Conservation (phyloP, 352 stramenopile genomes). For the Saprolegnia diclina region DNA sequence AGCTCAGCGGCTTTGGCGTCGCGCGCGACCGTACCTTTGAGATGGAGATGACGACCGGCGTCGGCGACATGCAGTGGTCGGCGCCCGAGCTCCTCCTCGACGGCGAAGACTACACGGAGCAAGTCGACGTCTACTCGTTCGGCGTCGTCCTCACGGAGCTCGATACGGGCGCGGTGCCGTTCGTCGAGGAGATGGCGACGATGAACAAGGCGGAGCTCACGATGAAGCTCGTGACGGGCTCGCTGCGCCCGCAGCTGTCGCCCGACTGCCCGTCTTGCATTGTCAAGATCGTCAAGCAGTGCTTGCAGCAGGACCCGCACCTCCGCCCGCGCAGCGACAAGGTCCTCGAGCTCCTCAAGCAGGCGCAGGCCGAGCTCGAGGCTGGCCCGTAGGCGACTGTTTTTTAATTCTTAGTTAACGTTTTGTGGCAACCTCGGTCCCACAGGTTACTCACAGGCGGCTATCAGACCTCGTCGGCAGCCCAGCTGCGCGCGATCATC, state of each 20-base stretch:
- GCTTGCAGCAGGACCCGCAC: constrained; percentile 16
- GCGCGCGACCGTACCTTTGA: constrained; percentile 38
- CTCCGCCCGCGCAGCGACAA: constrained; percentile 5
- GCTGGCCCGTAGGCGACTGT: neutral
- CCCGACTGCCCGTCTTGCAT: constrained; percentile 9
- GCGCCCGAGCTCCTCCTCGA: constrained; percentile 52
- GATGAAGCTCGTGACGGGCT: constrained; percentile 4
- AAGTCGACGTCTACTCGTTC: constrained; percentile 27
- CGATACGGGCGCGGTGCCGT: constrained; percentile 10
- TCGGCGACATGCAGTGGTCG: constrained; percentile 49
- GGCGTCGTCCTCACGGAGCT: constrained; percentile 21
- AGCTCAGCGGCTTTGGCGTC: constrained; percentile 57
- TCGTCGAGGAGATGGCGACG: constrained; percentile 13
- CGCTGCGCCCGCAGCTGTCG: constrained; percentile 4
- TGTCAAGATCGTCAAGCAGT: constrained; percentile 15
- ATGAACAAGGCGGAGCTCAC: constrained; percentile 7
- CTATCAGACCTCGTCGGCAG: too few relatives aligned
- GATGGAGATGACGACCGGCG: constrained; percentile 44
- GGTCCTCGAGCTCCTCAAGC: constrained; percentile 9
- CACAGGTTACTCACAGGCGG: too few relatives aligned
- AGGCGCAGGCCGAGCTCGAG: constrained; percentile 5
- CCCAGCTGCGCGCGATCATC: too few relatives aligned
- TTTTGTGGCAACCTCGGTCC: too few relatives aligned
- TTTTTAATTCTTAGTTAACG: too few relatives aligned
- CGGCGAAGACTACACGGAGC: constrained; percentile 28